These are phyloP conservation scores for Rutstroemia sp. DNA, from an alignment of 2,329 filamentous ascomycete species.

Conservation along the genomic window DNA sequence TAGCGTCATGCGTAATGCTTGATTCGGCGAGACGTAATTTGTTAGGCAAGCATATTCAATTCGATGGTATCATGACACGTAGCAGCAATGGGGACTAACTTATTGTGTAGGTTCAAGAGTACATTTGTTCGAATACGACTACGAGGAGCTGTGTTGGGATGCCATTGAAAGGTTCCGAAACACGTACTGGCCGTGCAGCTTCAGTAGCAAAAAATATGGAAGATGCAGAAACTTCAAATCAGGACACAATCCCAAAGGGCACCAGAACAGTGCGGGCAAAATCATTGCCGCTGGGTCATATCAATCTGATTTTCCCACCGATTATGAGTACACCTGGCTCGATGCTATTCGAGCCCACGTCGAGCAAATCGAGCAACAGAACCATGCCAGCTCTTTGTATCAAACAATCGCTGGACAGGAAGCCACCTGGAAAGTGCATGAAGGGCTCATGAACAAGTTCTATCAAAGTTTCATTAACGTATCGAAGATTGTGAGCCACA, in stretches of 20 bases:
- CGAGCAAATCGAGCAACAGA: slow-evolving; percentile 15
- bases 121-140: slow-evolving; percentile 2
- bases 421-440: slow-evolving; percentile 24
- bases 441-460: slow-evolving; percentile 28
- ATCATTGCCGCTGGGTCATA: slow-evolving; percentile 37
- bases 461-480: slow-evolving; percentile 24
- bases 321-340: slow-evolving; percentile 25
- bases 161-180: slow-evolving; percentile 37
- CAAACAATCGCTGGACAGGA: slow-evolving; percentile 11
- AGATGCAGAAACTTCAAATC: slow-evolving; percentile 34
- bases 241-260: slow-evolving; percentile 34
- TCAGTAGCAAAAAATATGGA: slow-evolving; percentile 18
- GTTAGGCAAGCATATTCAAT: neutral
- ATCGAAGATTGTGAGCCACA: slow-evolving; percentile 27
- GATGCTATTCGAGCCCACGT: slow-evolving; percentile 6
- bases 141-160: neutral
- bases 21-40: slow-evolving; percentile 32
- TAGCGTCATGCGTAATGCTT: slow-evolving; percentile 44
- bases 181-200: slow-evolving; percentile 40
- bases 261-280: slow-evolving; percentile 36
- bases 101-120: neutral
- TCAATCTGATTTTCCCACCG: slow-evolving; percentile 30
- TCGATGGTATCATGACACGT: neutral
- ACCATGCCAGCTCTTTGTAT: slow-evolving; percentile 1
- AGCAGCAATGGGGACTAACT: neutral